Evolutionary conservation across 306 rosid species (phyloP).

Genomic region (Cicer yamashitae): DNA sequence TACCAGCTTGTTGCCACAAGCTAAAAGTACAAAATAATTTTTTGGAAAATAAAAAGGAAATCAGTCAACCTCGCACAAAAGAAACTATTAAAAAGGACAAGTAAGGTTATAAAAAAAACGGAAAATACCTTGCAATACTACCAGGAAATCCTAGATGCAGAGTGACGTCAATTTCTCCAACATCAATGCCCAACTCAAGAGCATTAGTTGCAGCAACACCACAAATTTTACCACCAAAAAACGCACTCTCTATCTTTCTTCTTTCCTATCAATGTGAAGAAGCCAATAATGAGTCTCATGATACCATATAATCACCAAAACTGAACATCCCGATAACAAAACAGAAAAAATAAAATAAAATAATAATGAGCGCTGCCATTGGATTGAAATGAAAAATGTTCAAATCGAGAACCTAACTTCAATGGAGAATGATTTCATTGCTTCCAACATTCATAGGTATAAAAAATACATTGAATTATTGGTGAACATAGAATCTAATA

Average conservation of each 20-base stretch:
- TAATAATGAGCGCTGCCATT: neutral
- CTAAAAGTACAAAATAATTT: constrained; percentile 50
- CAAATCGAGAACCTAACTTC: constrained; percentile 11
- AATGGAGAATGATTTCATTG: constrained; percentile 20
- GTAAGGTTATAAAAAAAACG: constrained; percentile 3
- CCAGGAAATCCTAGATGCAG: constrained; percentile 99
- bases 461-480: constrained; percentile 7
- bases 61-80: constrained; percentile 21
- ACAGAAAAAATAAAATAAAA: neutral
- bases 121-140: constrained; percentile 79
- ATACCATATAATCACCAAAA: constrained; percentile 41
- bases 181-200: constrained; percentile 98
- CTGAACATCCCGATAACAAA: constrained; percentile 18
- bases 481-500: neutral
- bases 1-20: constrained; percentile 98
- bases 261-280: constrained; percentile 66
- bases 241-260: constrained; percentile 84
- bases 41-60: constrained; percentile 19
- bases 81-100: constrained; percentile 36
- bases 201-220: constrained; percentile 99
- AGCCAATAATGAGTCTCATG: constrained; percentile 35
- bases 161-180: constrained; percentile 91
- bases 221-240: constrained; percentile 83
- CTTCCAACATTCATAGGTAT: neutral
- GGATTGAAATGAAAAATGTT: constrained; percentile 29